Percentiles rank a stretch among this genome's conserved stretches.
Conservation (phyloP, 225 moss, liverwort and hornwort species). For the Marchantia paleacea region DNA sequence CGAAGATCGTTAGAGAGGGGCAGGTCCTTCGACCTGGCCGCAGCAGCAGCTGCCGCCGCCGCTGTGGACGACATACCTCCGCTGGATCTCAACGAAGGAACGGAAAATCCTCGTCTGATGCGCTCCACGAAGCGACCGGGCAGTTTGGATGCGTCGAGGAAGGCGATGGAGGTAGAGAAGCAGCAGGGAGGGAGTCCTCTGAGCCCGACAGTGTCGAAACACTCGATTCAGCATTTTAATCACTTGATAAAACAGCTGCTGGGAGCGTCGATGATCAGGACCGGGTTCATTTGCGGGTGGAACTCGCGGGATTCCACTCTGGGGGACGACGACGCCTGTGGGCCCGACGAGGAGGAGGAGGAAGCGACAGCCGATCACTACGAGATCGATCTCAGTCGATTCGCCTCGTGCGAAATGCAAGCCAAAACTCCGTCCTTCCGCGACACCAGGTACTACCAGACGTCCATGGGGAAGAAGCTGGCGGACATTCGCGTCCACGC, state of each 20-base stretch:
- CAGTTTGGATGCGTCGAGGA: conserved; percentile 2
- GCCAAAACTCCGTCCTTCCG: conserved; percentile 46
- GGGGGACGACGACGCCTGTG: conserved; percentile 26
- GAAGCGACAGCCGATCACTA: conserved; percentile 27
- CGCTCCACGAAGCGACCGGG: conserved; percentile 24
- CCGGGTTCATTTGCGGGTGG: conserved; percentile 44
- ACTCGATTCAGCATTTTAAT: conserved; percentile 40
- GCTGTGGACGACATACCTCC: conserved; percentile 29
- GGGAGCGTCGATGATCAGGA: conserved; percentile 38
- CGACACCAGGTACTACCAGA: conserved; percentile 28
- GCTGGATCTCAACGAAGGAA: conserved; percentile 34
- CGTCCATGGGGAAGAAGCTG: conserved; percentile 30
- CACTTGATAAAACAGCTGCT: conserved; percentile 43
- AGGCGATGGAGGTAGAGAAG: conserved; percentile 25
- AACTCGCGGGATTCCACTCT: conserved; percentile 16
- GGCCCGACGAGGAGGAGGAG: conserved; percentile 23
- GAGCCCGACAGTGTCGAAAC: conserved; percentile 20
- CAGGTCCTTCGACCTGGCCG: conserved; percentile 24
- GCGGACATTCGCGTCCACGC: conserved; percentile 35
- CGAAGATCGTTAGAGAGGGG: conserved; percentile 15
- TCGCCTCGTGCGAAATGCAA: conserved; percentile 43
- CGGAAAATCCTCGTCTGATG: conserved; percentile 29
- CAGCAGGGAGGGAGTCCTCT: background rate
- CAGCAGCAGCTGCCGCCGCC: background rate
- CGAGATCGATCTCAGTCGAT: conserved; percentile 51